These are phyloP conservation scores for Albizia julibrissin DNA, from an alignment of 306 rosid species.

Conservation along the genomic window DNA sequence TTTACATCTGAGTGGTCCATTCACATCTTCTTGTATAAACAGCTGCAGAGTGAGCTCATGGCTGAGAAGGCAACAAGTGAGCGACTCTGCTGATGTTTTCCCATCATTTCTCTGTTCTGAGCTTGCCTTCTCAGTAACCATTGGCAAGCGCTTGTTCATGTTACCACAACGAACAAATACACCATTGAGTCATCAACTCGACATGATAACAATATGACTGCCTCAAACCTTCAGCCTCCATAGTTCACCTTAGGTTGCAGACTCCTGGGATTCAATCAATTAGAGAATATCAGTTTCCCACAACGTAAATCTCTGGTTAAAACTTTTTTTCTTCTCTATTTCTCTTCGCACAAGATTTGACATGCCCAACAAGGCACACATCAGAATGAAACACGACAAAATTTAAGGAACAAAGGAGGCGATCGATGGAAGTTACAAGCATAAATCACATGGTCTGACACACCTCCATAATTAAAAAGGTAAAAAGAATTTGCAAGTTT, in stretches of 20 bases:
- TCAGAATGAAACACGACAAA: neutral
- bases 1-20: neutral
- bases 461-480: neutral
- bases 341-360: neutral
- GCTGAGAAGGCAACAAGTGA: neutral
- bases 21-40: neutral
- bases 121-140: neutral
- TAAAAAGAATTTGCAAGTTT: neutral
- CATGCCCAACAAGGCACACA: neutral
- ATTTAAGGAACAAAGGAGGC: neutral
- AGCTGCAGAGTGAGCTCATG: neutral
- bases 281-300: constrained; percentile 22
- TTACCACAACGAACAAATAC: neutral
- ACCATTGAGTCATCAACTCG: neutral
- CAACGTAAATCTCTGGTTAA: constrained; percentile 11
- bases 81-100: neutral
- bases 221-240: constrained; percentile 11
- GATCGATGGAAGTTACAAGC: no score
- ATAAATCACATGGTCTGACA: neutral
- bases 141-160: neutral
- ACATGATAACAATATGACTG: neutral
- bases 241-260: constrained; percentile 32
- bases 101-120: neutral
- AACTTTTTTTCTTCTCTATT: neutral
- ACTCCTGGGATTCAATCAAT: constrained; percentile 50